Conservation (phyloP, 108 stramenopile species). For the Asterionellopsis glacialis region DNA sequence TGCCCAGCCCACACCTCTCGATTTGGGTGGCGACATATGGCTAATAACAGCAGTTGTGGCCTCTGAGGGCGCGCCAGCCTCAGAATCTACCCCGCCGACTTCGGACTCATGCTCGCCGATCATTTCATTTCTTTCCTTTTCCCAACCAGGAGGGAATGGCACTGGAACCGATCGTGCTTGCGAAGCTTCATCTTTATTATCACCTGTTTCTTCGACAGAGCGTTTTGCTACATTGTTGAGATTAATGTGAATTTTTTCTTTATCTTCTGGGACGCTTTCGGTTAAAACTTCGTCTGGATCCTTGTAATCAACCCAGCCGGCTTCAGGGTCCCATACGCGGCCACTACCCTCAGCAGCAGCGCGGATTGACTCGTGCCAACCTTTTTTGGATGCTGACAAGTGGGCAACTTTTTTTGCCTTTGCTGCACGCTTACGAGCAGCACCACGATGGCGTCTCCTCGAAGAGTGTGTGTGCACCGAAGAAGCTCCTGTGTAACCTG, state of each 20-base stretch:
- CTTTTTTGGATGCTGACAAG: constrained; percentile 18
- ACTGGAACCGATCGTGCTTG: constrained; percentile 7
- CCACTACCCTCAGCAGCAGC: constrained; percentile 46
- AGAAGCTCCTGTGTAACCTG: constrained; percentile 24
- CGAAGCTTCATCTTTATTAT: not conserved
- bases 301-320: constrained; percentile 61
- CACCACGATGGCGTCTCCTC: constrained; percentile 61
- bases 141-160: constrained; percentile 24
- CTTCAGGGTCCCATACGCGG: constrained; percentile 62
- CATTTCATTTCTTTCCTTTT: constrained; percentile 16
- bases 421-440: constrained; percentile 41
- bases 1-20: constrained; percentile 36
- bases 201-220: constrained; percentile 2
- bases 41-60: constrained; percentile 8
- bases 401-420: constrained; percentile 42
- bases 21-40: too few relatives aligned
- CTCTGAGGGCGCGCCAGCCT: constrained; percentile 23
- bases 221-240: constrained; percentile 7
- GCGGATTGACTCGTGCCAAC: constrained; percentile 74
- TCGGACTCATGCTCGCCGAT: constrained; percentile 3
- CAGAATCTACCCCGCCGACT: constrained; percentile 4
- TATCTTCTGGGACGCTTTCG: not conserved
- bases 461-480: constrained; percentile 30
- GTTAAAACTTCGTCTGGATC: constrained; percentile 28
- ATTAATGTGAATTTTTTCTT: constrained; percentile 11